Evolutionary conservation across 2,329 filamentous ascomycete genomes (phyloP), one percentile per base, ranked within the genome.

Genomic region (Hymenoscyphus fraxineus): DNA sequence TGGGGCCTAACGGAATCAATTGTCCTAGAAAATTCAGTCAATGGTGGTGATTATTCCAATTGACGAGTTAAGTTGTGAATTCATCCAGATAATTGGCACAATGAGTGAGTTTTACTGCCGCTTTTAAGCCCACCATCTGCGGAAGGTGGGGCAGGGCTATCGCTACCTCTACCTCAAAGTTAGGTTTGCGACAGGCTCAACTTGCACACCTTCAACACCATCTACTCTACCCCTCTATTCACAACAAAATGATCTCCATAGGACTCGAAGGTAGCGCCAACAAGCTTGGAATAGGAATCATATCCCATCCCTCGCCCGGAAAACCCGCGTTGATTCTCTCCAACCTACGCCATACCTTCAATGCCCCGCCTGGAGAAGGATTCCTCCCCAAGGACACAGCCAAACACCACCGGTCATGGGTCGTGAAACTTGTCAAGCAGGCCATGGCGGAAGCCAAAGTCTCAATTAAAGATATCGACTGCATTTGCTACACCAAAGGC

Each of bases 351-450:
- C 91, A 98, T 80, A 99, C 95, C 22, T 99, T 94, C 80, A 84
- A 89, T 73, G 91, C 94, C 56, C 94, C 95, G 3, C 93, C 95
- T 0, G 95, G 95, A 55, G 91, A 93, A 66, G 95, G 95, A 4
- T 98, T 99, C 79, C 85, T 98, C 4, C 95, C 95, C 67, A 97
- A 98, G 76, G 95, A 99, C 80, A 97, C 94, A 0, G 95, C 95
- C 16, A 85, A 86, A 61, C 95, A 99, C 79, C 95, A 99, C 83
- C 89, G 95, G 68, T 76, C 86, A 75, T 92, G 90, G 87, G 92
- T 98, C 68, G 90, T 92, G 16, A 80, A 83, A 31, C 82, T 98
- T n/a, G 89, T 95, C 19, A 92, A 89, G 71, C 85, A 86, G 67
- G 92, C 94, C 4, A 85, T 99, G 67, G 81, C 82, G 64, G 87